phyloP scores from a whole-genome alignment of 129 eudicot species.

The Escallonia rubra region DNA sequence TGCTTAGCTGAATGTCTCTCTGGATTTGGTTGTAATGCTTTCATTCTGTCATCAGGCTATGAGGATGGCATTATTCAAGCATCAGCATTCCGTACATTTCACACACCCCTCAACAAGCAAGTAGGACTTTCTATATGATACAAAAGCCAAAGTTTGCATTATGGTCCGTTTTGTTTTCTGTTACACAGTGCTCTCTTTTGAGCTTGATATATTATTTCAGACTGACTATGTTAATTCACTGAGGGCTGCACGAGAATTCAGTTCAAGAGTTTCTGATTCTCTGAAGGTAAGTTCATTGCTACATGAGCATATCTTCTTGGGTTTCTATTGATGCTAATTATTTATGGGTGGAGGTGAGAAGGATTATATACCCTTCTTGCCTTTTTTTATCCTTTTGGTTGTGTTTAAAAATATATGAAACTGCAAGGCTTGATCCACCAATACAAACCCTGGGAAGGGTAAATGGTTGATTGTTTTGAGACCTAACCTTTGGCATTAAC shows the following conservation, averaged over 20 bases:
- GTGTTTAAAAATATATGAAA: too few species aligned
- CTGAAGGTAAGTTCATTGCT: slow-evolving; percentile 48
- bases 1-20: background rate
- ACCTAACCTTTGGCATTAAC: too few species aligned
- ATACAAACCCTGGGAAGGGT: too few species aligned
- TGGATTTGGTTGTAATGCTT: slow-evolving; percentile 4
- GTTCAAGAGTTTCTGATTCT: slow-evolving; percentile 68
- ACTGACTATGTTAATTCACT: slow-evolving; percentile 77
- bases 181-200: background rate
- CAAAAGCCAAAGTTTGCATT: background rate
- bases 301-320: slow-evolving; percentile 3
- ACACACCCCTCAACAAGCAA: slow-evolving; percentile 95
- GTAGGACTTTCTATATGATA: slow-evolving; percentile 23
- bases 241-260: slow-evolving; percentile 90
- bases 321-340: background rate
- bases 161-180: background rate
- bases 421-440: too few species aligned
- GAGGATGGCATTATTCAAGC: slow-evolving; percentile 80
- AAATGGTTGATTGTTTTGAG: too few species aligned
- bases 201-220: slow-evolving; percentile 23
- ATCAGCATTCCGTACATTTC: slow-evolving; percentile 91
- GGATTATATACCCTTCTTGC: too few species aligned
- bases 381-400: too few species aligned
- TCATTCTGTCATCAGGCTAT: slow-evolving; percentile 42
- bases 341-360: too few species aligned